These are phyloP conservation scores for Tricholoma flavovirens DNA, from an alignment of 768 basidiomycete genomes.

Conservation along the genomic window DNA sequence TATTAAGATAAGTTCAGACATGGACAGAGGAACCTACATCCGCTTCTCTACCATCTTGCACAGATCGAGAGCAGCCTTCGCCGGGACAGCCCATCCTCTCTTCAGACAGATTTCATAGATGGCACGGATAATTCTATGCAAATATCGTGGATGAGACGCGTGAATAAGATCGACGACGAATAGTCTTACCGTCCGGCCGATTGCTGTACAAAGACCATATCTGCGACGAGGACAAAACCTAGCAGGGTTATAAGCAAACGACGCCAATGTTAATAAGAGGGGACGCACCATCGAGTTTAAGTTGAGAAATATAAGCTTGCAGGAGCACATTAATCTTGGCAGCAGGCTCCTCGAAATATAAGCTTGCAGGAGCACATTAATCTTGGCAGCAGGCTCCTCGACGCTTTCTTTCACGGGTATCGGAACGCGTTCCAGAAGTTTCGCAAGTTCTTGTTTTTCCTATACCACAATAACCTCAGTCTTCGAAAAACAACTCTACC, in stretches of 20 bases:
- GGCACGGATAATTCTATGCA: constrained; percentile 76
- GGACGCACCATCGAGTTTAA: constrained; percentile 76
- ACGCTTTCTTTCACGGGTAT: constrained; percentile 96
- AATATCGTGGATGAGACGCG: background rate
- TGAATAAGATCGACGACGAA: background rate
- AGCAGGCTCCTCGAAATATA: constrained; percentile 94
- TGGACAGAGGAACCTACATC: constrained; percentile 49
- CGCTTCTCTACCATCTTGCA: constrained; percentile 95
- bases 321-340: constrained; percentile 97
- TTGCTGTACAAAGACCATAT: constrained; percentile 96
- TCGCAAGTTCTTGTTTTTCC: constrained; percentile 87
- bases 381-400: constrained; percentile 95
- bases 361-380: constrained; percentile 92
- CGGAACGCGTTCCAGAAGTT: constrained; percentile 89
- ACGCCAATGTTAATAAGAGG: too few relatives aligned
- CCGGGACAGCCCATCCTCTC: constrained; percentile 95
- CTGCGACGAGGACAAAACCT: constrained; percentile 82
- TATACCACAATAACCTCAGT: constrained; percentile 18
- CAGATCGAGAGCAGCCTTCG: constrained; percentile 83
- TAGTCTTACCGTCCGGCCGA: constrained; percentile 78
- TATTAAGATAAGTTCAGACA: background rate
- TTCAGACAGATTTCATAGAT: constrained; percentile 98
- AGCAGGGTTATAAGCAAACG: background rate
- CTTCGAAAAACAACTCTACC: constrained; percentile 3
- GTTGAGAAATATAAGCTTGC: constrained; percentile 90